Evolutionary conservation across 495 filamentous ascomycete species (phyloP), one percentile per base, ranked within the genome.

Genomic region (Terfezia claveryi): DNA sequence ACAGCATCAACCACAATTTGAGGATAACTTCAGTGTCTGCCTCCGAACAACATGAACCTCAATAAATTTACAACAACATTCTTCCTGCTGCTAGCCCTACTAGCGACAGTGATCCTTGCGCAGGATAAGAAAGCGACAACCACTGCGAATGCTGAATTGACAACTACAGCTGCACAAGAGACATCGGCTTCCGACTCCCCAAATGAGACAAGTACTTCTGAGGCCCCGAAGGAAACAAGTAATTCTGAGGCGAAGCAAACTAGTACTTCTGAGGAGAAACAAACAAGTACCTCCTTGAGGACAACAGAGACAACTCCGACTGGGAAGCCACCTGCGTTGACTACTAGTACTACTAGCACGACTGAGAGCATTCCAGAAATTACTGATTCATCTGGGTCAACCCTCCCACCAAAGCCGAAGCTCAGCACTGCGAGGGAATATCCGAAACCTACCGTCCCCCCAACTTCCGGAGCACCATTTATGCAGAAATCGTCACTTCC

Each of bases 401-500:
- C 61, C 16, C 57, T 64, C n/a, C 38, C 62, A 41, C 51, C 64
- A 17, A 55, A 58, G 56, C 52, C 51, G 10, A 44, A 12, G 2
- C 55, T 8, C n/a, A 49, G 8, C 11, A 16, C 54, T 2, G 23
- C 50, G 14, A 7, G 4, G 27, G 27, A 32, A 7, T 62, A 61
- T 12, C 58, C 64, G n/a, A 57, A 56, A 20, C 51, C 60, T 38
- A 69, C 66, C 14, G 79, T 94, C 38, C 91, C 91, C 4, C 81
- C 86, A 10, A 94, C 84, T 2, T 72, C 77, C 10, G 75, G 80
- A 66, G 91, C 91, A 23, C 91, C 92, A 32, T 98, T 85, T 66
- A 94, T 98, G 87, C 85, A 92, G 62, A 81, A 82, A 64, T 88
- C 86, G n/a, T 81, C 73, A 49, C 74, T 87, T 8, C 91, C 91